Percentiles rank a stretch among this genome's conserved stretches.
Conservation (phyloP, 495 filamentous ascomycete genomes). For the Xylaria longipes region DNA sequence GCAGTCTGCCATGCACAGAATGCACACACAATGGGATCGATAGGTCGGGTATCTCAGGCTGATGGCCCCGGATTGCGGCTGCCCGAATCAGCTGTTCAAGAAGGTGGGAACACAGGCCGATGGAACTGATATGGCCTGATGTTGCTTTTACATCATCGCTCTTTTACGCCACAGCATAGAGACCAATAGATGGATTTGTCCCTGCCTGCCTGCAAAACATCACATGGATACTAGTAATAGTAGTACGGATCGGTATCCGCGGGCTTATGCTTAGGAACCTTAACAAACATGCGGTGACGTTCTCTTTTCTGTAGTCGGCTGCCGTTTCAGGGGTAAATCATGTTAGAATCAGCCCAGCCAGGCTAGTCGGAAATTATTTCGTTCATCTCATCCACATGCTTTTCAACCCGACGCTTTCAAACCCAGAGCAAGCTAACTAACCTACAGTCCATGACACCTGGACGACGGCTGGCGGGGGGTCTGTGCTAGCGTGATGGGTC, state of each 20-base stretch:
- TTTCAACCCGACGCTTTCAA: not conserved
- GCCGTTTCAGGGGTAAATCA: conserved; percentile 12
- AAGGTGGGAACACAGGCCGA: not conserved
- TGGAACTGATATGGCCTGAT: conserved; percentile 14
- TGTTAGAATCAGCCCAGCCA: conserved; percentile 20
- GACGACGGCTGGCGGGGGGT: not conserved
- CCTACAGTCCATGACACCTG: not conserved
- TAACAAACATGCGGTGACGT: not conserved
- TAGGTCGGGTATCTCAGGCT: not conserved
- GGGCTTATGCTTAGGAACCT: not conserved
- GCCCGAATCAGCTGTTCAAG: conserved; percentile 19
- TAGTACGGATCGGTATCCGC: conserved; percentile 12
- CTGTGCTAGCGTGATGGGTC: not conserved
- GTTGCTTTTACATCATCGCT: not conserved
- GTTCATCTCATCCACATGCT: not conserved
- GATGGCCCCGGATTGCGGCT: not conserved
- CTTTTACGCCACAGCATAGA: not conserved
- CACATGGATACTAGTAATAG: not conserved
- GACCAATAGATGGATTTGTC: not conserved
- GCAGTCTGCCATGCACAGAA: not conserved
- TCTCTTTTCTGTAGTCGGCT: not conserved
- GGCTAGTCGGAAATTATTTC: conserved; percentile 13
- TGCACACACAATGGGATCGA: not conserved
- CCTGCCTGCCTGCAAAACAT: not conserved
- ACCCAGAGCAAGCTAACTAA: too few species aligned